A percentile compares a stretch with the other conserved stretches of the same genome.
Evolutionary conservation across 176 grass and related monocot species (phyloP).

Genomic region (Musa schizocarpa): DNA sequence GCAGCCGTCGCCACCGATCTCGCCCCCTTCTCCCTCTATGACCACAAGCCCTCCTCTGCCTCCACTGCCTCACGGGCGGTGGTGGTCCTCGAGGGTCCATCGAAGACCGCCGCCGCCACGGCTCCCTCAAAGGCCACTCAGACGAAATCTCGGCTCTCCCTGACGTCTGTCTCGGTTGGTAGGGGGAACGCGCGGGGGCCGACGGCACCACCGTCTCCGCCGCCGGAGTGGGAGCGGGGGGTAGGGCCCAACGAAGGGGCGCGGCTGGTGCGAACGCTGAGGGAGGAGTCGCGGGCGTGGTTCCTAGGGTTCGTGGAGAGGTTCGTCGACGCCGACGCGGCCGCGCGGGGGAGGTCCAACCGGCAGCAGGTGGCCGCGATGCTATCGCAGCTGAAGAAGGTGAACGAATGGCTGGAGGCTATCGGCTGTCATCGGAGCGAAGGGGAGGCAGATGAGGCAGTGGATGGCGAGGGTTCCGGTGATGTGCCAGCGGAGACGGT

Average conservation of each 20-base stretch:
- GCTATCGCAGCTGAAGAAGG: constrained; percentile 61
- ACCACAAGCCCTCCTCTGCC: no score
- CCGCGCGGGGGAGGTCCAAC: constrained; percentile 25
- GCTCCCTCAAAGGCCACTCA: not conserved
- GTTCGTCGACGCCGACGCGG: constrained; percentile 65
- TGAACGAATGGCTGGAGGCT: constrained; percentile 61
- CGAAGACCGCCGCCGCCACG: no score
- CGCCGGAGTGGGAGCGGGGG: constrained; percentile 49
- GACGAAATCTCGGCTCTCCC: constrained; percentile 12
- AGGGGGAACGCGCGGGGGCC: not conserved
- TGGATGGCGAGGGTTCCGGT: not conserved
- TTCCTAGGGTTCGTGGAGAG: constrained; percentile 88
- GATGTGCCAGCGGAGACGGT: constrained; percentile 53
- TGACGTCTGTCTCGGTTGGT: not conserved
- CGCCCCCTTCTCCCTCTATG: no score
- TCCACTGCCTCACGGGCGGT: no score
- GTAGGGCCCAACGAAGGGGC: constrained; percentile 52
- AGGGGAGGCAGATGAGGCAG: constrained; percentile 19
- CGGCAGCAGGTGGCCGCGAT: constrained; percentile 43
- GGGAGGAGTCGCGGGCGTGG: constrained; percentile 60
- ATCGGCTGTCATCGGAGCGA: constrained; percentile 32
- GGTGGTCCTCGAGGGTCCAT: no score
- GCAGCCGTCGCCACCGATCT: no score
- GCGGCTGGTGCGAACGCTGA: constrained; percentile 54
- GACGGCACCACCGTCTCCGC: constrained; percentile 6